A percentile compares a stretch with the other conserved stretches of the same genome.
Evolutionary conservation across 2,329 filamentous ascomycete genomes (phyloP).

Genomic region (Dothistroma pini): DNA sequence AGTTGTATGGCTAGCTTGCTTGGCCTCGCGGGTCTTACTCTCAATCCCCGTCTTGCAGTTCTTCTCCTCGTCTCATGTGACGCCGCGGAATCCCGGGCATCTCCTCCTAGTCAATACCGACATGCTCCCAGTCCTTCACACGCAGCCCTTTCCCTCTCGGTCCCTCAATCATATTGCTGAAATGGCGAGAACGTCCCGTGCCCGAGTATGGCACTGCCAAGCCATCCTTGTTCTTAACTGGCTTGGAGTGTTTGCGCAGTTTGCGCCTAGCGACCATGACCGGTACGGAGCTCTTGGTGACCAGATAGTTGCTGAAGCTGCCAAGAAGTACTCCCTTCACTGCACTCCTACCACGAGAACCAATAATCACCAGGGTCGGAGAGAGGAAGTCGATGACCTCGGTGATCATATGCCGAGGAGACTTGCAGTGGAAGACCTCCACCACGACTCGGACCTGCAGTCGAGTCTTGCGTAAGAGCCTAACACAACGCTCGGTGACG

Average conservation of each 20-base stretch:
- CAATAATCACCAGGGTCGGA: constrained; percentile 88
- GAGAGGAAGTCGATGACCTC: constrained; percentile 93
- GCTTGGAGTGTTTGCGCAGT: constrained; percentile 70
- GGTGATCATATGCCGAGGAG: constrained; percentile 89
- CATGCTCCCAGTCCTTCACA: constrained; percentile 35
- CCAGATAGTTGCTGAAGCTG: constrained; percentile 95
- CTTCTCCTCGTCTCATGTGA: neutral
- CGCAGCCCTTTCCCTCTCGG: constrained; percentile 32
- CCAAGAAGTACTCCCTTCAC: constrained; percentile 93
- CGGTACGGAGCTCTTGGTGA: constrained; percentile 92
- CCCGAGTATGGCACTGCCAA: constrained; percentile 33
- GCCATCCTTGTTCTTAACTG: constrained; percentile 38
- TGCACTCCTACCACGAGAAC: constrained; percentile 84
- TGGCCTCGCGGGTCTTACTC: too few relatives aligned
- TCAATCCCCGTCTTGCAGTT: too few relatives aligned
- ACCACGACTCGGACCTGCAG: constrained; percentile 91
- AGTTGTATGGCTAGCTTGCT: too few relatives aligned
- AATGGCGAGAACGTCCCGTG: constrained; percentile 27
- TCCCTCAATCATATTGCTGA: constrained; percentile 35
- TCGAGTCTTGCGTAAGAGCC: constrained; percentile 81
- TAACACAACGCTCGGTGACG: constrained; percentile 81
- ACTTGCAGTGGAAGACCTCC: constrained; percentile 98
- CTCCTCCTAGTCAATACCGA: constrained; percentile 32
- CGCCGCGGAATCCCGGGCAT: neutral
- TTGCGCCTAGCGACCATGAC: constrained; percentile 97